These are phyloP conservation scores for Populus hybrid DNA, from an alignment of 441 rosid species.

Conservation along the genomic window DNA sequence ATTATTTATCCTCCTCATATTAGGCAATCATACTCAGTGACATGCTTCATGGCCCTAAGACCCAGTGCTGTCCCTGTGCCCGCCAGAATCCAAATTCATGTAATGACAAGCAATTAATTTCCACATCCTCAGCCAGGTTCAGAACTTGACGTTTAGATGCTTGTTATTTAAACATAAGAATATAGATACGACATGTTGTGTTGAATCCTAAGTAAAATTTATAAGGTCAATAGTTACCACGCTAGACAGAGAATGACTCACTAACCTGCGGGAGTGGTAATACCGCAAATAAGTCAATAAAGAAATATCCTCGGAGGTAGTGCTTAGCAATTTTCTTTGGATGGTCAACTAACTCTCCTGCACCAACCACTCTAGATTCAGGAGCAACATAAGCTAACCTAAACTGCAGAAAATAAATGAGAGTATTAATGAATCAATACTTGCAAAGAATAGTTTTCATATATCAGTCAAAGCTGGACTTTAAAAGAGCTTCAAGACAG, in stretches of 20 bases:
- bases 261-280: constrained; percentile 93
- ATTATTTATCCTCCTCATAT: not conserved
- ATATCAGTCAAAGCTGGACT: constrained; percentile 8
- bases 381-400: constrained; percentile 85
- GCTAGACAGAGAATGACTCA: constrained; percentile 12
- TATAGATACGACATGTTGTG: not conserved
- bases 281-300: constrained; percentile 54
- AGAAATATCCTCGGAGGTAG: constrained; percentile 62
- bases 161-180: not conserved
- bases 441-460: not conserved
- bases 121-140: not conserved
- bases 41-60: not conserved
- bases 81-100: not conserved
- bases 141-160: not conserved
- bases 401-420: constrained; percentile 47
- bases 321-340: constrained; percentile 63
- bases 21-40: not conserved
- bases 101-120: not conserved
- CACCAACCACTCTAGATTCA: no score
- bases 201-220: not conserved
- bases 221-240: not conserved
- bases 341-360: no score
- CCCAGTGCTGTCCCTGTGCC: not conserved
- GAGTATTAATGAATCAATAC: no score
- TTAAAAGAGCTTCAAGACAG: not conserved